A percentile compares a stretch with the other conserved stretches of the same genome.
Evolutionary conservation across 78 protist species (phyloP).

Genomic region (slime mould (Dictyostelium discoideum)): dicty_2.7 NC_007088.5:7463501-7464000

Average conservation of each 20-base stretch:
- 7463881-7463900: not conserved
- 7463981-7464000: not conserved
- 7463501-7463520: not conserved
- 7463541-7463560: not conserved
- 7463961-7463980: not conserved
- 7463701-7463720: conserved; percentile 9
- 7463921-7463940: not conserved
- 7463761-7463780: not conserved
- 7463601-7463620: conserved; percentile 2
- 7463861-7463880: not conserved
- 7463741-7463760: conserved; percentile 3
- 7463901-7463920: not conserved
- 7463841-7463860: not conserved
- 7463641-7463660: conserved; percentile 2
- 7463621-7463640: not conserved
- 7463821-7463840: not conserved
- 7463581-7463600: not conserved
- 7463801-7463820: not conserved
- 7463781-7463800: not conserved
- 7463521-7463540: not conserved
- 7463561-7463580: not conserved
- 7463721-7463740: conserved; percentile 9
- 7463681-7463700: not conserved
- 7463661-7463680: conserved; percentile 6
- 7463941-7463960: not conserved